A percentile compares a stretch with the other conserved stretches of the same genome.
These are phyloP conservation scores for Auriculariales sp. DNA, from an alignment of 768 basidiomycete genomes.

Conservation along the genomic window DNA sequence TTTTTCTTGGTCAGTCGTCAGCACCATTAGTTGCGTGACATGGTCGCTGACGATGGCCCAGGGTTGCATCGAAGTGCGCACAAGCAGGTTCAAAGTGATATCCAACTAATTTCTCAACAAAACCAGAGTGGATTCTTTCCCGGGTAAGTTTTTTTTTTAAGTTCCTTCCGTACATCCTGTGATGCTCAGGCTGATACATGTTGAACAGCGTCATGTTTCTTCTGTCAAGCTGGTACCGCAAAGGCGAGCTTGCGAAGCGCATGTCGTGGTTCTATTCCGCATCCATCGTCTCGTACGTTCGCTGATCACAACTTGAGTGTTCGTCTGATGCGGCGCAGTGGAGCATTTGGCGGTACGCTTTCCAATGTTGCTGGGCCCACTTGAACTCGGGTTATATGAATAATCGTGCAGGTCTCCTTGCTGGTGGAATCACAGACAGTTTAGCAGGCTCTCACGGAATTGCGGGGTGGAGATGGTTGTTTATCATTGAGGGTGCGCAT, in stretches of 20 bases:
- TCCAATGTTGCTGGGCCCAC: background rate
- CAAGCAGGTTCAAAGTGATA: background rate
- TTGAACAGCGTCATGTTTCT: background rate
- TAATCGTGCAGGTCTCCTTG: background rate
- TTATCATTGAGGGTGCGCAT: background rate
- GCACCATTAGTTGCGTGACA: background rate
- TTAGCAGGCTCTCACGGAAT: background rate
- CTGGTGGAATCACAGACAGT: background rate
- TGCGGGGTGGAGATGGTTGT: background rate
- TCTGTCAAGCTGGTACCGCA: slow-evolving; percentile 1
- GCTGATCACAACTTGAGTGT: background rate
- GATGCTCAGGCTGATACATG: background rate
- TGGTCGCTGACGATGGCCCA: background rate
- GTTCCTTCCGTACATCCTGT: background rate
- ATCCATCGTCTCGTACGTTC: background rate
- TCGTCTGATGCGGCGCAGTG: background rate
- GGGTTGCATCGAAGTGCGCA: background rate
- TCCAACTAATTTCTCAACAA: background rate
- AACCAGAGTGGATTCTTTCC: background rate
- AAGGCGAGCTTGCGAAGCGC: background rate
- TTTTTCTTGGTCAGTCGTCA: background rate
- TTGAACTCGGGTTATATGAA: background rate
- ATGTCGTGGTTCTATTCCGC: background rate
- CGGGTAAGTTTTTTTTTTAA: background rate
- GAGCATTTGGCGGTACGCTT: background rate